These are phyloP conservation scores for Byssochlamys sp. DNA, from an alignment of 2,329 filamentous ascomycete genomes.

Conservation along the genomic window DNA sequence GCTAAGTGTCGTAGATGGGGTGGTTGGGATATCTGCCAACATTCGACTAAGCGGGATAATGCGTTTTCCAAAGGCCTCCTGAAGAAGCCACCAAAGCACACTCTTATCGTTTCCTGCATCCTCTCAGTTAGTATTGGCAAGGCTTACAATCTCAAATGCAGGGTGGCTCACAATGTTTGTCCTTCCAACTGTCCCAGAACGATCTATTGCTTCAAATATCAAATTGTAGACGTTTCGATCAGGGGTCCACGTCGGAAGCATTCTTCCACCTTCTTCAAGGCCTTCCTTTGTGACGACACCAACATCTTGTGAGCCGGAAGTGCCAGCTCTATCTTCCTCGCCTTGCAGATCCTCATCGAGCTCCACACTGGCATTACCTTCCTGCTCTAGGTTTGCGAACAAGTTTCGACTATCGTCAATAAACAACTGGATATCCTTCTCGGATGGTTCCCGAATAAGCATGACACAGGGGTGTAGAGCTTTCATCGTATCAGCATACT, in stretches of 20 bases:
- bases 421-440: constrained; percentile 32
- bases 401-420: constrained; percentile 25
- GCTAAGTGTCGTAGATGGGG: constrained; percentile 47
- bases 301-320: constrained; percentile 8
- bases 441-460: constrained; percentile 33
- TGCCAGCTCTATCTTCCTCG: constrained; percentile 8
- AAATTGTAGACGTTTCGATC: constrained; percentile 44
- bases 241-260: constrained; percentile 46
- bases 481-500: constrained; percentile 27
- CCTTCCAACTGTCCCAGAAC: constrained; percentile 40
- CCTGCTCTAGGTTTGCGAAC: constrained; percentile 17
- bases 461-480: constrained; percentile 35
- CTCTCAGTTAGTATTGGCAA: constrained; percentile 1
- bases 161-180: constrained; percentile 34
- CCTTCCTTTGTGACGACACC: constrained; percentile 14
- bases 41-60: constrained; percentile 44
- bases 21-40: constrained; percentile 52
- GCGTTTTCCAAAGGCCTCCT: constrained; percentile 46
- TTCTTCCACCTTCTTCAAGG: constrained; percentile 23
- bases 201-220: constrained; percentile 41
- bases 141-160: background rate
- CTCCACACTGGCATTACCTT: constrained; percentile 17
- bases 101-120: constrained; percentile 31
- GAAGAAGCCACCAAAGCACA: constrained; percentile 43
- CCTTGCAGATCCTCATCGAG: constrained; percentile 27